Evolutionary conservation across 257 asterid species (phyloP).

Genomic region (Handroanthus guayacan): DNA sequence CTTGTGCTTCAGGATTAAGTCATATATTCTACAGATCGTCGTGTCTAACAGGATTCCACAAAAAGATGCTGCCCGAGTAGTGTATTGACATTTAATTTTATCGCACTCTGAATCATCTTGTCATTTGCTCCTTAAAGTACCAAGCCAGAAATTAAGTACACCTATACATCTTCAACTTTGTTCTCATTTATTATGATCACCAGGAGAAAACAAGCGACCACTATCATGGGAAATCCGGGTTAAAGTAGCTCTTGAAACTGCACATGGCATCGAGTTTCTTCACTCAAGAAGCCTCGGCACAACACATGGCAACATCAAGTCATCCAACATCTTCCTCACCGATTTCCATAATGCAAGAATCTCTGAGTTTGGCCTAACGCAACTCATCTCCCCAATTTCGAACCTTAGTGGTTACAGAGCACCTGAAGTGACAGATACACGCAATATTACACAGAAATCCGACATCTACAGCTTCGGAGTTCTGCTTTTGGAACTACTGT

Average conservation of each 20-base stretch:
- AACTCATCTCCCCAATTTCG: constrained; percentile 45
- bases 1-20: too few species aligned
- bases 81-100: too few species aligned
- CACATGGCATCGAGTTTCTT: constrained; percentile 54
- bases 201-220: constrained; percentile 44
- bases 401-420: constrained; percentile 50
- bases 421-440: constrained; percentile 57
- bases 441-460: constrained; percentile 46
- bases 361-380: constrained; percentile 56
- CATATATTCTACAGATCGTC: too few species aligned
- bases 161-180: background rate
- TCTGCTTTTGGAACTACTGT: constrained; percentile 55
- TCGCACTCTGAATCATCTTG: too few species aligned
- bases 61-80: too few species aligned
- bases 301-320: constrained; percentile 69
- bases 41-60: too few species aligned
- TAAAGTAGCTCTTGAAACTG: constrained; percentile 50
- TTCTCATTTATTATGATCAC: background rate
- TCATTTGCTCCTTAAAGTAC: too few species aligned
- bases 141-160: too few species aligned
- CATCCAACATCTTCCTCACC: constrained; percentile 63
- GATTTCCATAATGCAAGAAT: constrained; percentile 43
- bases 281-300: constrained; percentile 48
- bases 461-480: constrained; percentile 66
- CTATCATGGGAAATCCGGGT: constrained; percentile 51